Conservation (phyloP, 495 filamentous ascomycete species). For the Xylaria grammica region DNA sequence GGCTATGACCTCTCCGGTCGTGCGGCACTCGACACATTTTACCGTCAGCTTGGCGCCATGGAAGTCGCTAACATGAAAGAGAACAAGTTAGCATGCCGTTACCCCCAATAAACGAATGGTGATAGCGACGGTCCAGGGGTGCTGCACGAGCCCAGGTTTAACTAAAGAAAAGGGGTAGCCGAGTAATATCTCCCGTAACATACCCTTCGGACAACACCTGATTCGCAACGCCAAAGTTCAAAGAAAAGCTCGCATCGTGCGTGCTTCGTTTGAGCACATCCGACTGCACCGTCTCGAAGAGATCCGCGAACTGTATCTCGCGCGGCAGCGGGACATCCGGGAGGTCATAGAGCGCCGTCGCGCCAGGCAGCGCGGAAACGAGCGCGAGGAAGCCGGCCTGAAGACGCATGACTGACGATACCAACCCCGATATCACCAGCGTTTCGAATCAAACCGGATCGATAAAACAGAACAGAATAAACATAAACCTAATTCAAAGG, state of each 20-base stretch:
- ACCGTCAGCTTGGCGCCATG: conserved; percentile 4
- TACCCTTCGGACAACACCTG: conserved; percentile 31
- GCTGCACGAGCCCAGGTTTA: too few relatives aligned
- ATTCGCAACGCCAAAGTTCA: conserved; percentile 26
- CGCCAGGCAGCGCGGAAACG: neutral
- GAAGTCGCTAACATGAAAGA: neutral
- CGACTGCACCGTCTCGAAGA: neutral
- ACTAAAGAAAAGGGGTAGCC: neutral
- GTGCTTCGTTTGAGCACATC: conserved; percentile 16
- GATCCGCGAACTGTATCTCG: neutral
- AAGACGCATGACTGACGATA: conserved; percentile 10
- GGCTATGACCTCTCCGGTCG: conserved; percentile 28
- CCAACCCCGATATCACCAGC: too few relatives aligned
- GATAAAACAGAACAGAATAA: neutral
- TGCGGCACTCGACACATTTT: conserved; percentile 31
- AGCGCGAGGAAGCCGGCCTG: conserved; percentile 12
- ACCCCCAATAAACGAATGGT: too few relatives aligned
- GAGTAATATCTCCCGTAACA: neutral
- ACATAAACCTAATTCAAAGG: neutral
- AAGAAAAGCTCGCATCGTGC: conserved; percentile 26
- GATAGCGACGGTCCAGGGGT: too few relatives aligned
- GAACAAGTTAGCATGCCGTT: neutral
- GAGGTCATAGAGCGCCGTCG: conserved; percentile 11
- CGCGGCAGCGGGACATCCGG: neutral
- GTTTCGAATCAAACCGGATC: neutral